A percentile compares a stretch with the other conserved stretches of the same genome.
Evolutionary conservation across 164 flowering plant genomes (phyloP).

Genomic region (Liriodendron chinense): DNA sequence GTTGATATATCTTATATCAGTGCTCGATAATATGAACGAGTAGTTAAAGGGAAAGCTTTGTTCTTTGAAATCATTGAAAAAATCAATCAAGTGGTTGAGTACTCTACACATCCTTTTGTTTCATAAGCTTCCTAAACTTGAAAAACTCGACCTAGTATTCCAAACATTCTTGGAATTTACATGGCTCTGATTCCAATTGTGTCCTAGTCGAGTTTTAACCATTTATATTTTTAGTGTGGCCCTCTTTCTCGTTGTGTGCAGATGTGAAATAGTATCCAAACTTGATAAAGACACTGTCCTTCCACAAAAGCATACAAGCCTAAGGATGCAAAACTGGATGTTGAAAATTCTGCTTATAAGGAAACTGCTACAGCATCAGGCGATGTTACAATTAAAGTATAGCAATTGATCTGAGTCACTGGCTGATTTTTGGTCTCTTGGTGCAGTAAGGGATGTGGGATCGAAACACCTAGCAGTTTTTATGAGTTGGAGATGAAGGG

Average conservation of each 20-base stretch:
- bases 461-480: constrained; percentile 66
- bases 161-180: no score
- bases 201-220: no score
- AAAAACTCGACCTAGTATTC: no score
- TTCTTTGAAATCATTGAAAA: no score
- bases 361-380: constrained; percentile 14
- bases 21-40: no score
- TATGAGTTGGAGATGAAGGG: constrained; percentile 98
- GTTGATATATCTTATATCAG: constrained; percentile 12
- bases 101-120: no score
- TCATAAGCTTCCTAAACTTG: no score
- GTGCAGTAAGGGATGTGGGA: constrained; percentile 24
- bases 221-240: no score
- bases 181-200: no score
- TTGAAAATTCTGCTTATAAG: constrained; percentile 4
- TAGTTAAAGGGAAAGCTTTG: no score
- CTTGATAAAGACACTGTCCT: constrained; percentile 71
- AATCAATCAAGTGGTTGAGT: no score
- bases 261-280: constrained; percentile 93
- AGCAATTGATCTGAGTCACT: not conserved
- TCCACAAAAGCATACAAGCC: constrained; percentile 66
- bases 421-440: not conserved
- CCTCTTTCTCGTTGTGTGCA: constrained; percentile 28
- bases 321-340: constrained; percentile 19
- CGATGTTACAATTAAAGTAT: not conserved